Conservation (phyloP, 768 basidiomycete species). For the Termitomyces sp. region DNA sequence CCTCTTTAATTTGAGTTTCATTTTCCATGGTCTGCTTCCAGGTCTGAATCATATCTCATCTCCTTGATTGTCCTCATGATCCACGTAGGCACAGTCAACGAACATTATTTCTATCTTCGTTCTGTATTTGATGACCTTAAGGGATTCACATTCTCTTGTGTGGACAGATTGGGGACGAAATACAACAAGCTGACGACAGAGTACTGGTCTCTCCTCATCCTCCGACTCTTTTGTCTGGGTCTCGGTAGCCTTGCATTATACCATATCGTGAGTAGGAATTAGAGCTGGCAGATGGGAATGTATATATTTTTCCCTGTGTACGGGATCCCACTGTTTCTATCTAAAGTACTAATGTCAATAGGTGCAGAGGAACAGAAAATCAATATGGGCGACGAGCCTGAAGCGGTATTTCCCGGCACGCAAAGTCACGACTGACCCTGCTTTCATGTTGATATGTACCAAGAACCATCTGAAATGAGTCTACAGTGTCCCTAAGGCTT, state of each 20-base stretch:
- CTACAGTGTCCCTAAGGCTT: too few relatives aligned
- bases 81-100: constrained; percentile 21
- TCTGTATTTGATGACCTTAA: constrained; percentile 28
- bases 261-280: constrained; percentile 16
- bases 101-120: constrained; percentile 25
- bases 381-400: too few relatives aligned
- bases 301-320: background rate
- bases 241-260: constrained; percentile 25
- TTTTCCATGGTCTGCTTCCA: constrained; percentile 29
- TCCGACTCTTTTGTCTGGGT: constrained; percentile 24
- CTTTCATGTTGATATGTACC: too few relatives aligned
- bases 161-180: constrained; percentile 27
- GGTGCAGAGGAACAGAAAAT: too few relatives aligned
- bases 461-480: too few relatives aligned
- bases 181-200: constrained; percentile 35
- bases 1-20: constrained; percentile 26
- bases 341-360: background rate
- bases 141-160: constrained; percentile 29
- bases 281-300: background rate
- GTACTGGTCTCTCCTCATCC: constrained; percentile 25
- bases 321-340: background rate
- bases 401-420: too few relatives aligned
- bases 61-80: background rate
- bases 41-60: constrained; percentile 15
- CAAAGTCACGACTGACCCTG: too few relatives aligned